Conservation (phyloP, 768 basidiomycete species). For the Pilatotrama ljubarskyi region DNA sequence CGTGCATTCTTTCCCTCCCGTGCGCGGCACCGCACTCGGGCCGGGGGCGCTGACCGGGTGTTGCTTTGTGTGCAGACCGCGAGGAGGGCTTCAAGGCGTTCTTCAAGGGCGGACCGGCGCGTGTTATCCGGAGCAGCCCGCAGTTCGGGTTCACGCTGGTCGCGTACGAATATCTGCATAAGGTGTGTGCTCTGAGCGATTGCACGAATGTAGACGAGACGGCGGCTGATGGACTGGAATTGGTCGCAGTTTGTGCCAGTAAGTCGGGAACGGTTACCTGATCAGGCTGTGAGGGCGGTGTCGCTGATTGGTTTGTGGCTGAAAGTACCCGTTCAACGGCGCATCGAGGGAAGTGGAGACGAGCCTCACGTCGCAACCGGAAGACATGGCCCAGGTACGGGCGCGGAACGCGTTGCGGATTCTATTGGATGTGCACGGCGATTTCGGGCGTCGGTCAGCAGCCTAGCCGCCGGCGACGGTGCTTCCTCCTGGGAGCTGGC, state of each 20-base stretch:
- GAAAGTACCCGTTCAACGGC: slow-evolving; percentile 80
- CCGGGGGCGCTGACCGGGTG: neutral
- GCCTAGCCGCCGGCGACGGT: slow-evolving; percentile 4
- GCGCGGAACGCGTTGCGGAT: slow-evolving; percentile 96
- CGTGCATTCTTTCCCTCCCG: slow-evolving; percentile 32
- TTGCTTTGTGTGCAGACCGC: slow-evolving; percentile 49
- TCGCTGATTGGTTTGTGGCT: slow-evolving; percentile 27
- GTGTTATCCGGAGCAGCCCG: slow-evolving; percentile 83
- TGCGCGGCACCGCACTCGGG: neutral
- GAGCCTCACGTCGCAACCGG: slow-evolving; percentile 64
- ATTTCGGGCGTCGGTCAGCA: slow-evolving; percentile 47
- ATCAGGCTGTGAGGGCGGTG: slow-evolving; percentile 11
- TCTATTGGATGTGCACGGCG: slow-evolving; percentile 85
- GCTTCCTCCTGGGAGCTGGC: neutral
- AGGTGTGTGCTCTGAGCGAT: slow-evolving; percentile 44
- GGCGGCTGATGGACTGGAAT: slow-evolving; percentile 16
- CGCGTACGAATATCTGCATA: slow-evolving; percentile 73
- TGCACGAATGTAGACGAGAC: slow-evolving; percentile 31
- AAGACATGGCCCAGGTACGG: slow-evolving; percentile 85
- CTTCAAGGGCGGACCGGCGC: slow-evolving; percentile 91
- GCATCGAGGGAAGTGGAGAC: slow-evolving; percentile 69
- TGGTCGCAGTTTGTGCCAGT: slow-evolving; percentile 27
- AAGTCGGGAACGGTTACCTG: slow-evolving; percentile 23
- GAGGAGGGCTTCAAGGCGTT: slow-evolving; percentile 90
- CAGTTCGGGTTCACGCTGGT: slow-evolving; percentile 95